A percentile compares a stretch with the other conserved stretches of the same genome.
Evolutionary conservation across 352 stramenopile species (phyloP).

Genomic region (Blastocystis sp.): DNA sequence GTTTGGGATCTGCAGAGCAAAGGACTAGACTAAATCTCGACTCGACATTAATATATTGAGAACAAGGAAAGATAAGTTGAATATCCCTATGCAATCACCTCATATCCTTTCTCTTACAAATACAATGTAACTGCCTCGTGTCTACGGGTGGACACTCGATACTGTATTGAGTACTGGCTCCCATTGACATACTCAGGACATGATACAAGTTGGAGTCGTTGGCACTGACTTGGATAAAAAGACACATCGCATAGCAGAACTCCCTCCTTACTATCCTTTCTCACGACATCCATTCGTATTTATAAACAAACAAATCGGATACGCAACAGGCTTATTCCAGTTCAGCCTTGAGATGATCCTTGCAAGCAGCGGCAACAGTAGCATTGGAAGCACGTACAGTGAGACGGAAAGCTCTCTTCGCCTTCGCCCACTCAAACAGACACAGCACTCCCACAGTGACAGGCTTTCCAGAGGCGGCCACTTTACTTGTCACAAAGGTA

Average conservation of each 20-base stretch:
- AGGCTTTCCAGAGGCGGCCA: constrained; percentile 39
- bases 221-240: not conserved
- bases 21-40: not conserved
- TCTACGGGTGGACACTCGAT: not conserved
- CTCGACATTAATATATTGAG: not conserved
- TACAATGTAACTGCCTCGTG: not conserved
- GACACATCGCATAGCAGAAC: not conserved
- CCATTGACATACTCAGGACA: constrained; percentile 23
- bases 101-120: not conserved
- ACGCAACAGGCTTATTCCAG: constrained; percentile 28
- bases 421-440: constrained; percentile 51
- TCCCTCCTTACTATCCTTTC: not conserved
- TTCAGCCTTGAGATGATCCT: constrained; percentile 54
- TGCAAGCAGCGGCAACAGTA: constrained; percentile 8
- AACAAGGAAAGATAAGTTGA: not conserved
- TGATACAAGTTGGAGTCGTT: not conserved
- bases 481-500: constrained; percentile 57
- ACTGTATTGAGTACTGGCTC: not conserved
- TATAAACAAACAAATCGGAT: constrained; percentile 1
- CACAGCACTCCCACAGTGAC: constrained; percentile 31
- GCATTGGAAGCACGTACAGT: constrained; percentile 58
- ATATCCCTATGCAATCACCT: not conserved
- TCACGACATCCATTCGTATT: not conserved
- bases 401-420: constrained; percentile 49
- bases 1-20: not conserved